Base-by-base conservation (phyloP, 371 early-diverging fungal species). In the Parasitella parasitica region DNA sequence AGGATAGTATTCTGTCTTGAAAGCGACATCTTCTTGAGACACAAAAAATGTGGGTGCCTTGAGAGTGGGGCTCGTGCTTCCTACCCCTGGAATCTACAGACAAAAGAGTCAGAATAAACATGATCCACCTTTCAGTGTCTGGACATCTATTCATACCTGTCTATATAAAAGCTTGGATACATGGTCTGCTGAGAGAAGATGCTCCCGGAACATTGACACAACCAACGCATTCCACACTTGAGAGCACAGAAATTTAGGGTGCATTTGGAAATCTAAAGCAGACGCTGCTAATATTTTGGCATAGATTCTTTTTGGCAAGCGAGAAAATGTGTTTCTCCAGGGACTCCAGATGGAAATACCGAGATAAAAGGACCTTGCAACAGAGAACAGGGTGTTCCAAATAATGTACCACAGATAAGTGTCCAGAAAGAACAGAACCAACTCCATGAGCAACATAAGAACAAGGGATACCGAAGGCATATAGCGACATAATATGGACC, bases 401-500 rank as follows among this genome's bases (percentile, higher is more conserved):
- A 93, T 86, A 11, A 92, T 89, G 60, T 92, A 95, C 95, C 95
- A 95, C 43, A 95, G 80, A 61, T 94, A 95, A 0, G 94, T 92
- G 66, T 94, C 94, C 69, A 94, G 74, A 68, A 94, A 93, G 74
- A 90, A 94, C 30, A 95, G 80, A 6, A 89, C 80, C 39, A 92
- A 60, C 37, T 91, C 86, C 52, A 90, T 81, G 39, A 89, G 65
- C 69, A 92, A 75, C 90, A 94, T 89, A 26, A 91, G 75, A 0
- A 76, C 76, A 15, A 93, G 78, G 0, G 92, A 83, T 37, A 91
- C 76, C 22, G 70, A 69, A 34, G 88, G 86, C 83, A 91, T 89
- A 56, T 85, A 73, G 6, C 70, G 52, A 71, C 91, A 90, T 3
- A 89, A 67, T 6, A 67, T 28, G 11, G 81, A 73, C n/a, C 84